Evolutionary conservation across 345 rosid genomes (phyloP).

Genomic region (Eucalyptus pumila): DNA sequence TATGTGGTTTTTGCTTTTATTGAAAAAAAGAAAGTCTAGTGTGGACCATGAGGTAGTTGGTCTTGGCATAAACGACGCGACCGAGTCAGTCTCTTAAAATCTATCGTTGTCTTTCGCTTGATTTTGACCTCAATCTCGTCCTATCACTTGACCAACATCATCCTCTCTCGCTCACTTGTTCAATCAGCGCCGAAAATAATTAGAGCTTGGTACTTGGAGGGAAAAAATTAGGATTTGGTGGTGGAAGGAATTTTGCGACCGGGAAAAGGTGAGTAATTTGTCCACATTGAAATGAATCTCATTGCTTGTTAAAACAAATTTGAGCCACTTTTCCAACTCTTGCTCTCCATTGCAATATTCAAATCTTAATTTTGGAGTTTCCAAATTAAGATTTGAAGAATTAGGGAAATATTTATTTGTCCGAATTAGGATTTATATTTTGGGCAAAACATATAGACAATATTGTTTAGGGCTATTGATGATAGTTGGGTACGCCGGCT

Average conservation of each 20-base stretch:
- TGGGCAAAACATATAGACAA: rapidly evolving
- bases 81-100: not conserved
- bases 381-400: not conserved
- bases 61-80: not conserved
- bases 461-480: not conserved
- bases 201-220: not conserved
- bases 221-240: not conserved
- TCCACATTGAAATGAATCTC: not conserved
- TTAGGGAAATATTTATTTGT: not conserved
- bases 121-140: not conserved
- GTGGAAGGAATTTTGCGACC: not conserved
- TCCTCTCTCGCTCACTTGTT: not conserved
- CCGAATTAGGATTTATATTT: too few species aligned
- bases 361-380: not conserved
- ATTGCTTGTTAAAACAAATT: not conserved
- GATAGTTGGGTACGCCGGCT: rapidly evolving
- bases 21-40: not conserved
- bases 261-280: not conserved
- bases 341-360: not conserved
- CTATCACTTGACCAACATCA: not conserved
- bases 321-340: not conserved
- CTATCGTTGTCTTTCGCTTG: not conserved
- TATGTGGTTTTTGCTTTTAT: not conserved
- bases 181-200: not conserved
- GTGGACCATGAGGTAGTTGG: not conserved